These are phyloP conservation scores for Candolleomyces eurysporus DNA, from an alignment of 768 basidiomycete genomes.

Conservation along the genomic window DNA sequence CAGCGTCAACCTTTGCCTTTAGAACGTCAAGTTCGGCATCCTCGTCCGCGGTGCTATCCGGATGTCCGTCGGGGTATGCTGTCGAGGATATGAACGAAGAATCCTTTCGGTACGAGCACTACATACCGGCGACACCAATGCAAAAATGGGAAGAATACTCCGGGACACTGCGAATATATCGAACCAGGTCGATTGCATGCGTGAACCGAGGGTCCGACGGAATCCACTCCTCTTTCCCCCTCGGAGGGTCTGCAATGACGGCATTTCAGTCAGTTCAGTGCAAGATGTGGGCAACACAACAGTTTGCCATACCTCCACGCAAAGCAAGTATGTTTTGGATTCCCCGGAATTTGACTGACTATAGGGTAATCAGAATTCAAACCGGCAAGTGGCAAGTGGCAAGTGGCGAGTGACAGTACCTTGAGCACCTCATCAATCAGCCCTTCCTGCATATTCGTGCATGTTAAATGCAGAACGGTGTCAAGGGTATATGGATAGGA, in stretches of 20 bases:
- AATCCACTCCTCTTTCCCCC: constrained; percentile 92
- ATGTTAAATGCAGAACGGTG: constrained; percentile 92
- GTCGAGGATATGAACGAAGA: constrained; percentile 10
- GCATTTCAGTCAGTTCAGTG: neutral
- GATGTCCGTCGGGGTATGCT: constrained; percentile 93
- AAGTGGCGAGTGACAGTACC: constrained; percentile 41
- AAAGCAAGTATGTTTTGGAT: constrained; percentile 90
- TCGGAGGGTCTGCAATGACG: constrained; percentile 71
- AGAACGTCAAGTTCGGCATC: constrained; percentile 67
- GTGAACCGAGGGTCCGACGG: constrained; percentile 81
- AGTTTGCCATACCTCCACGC: constrained; percentile 67
- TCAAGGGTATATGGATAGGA: constrained; percentile 66
- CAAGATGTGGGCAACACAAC: neutral
- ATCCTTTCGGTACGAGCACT: neutral
- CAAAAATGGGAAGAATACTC: constrained; percentile 86
- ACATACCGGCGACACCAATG: constrained; percentile 87
- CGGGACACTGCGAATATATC: constrained; percentile 75
- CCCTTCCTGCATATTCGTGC: constrained; percentile 93
- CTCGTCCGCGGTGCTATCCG: constrained; percentile 56
- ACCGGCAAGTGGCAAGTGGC: neutral
- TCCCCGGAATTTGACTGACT: constrained; percentile 79
- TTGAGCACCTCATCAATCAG: constrained; percentile 83
- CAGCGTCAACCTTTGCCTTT: constrained; percentile 87
- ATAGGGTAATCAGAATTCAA: neutral
- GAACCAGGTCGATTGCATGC: constrained; percentile 86